These are phyloP conservation scores for Polysphondylium violaceum DNA, from an alignment of 78 protist genomes.

Conservation along the genomic window DNA sequence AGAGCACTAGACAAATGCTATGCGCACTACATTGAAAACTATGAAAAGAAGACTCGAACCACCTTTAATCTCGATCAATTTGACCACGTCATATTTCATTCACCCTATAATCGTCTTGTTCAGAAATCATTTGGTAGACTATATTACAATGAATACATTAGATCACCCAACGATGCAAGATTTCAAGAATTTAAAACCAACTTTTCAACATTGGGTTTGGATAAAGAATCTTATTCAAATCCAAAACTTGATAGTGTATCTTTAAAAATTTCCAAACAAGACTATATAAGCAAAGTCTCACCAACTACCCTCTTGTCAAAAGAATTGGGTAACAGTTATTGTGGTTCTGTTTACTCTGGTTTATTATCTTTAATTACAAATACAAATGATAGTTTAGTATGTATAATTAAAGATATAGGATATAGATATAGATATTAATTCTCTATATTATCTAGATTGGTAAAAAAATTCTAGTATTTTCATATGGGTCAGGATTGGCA, in stretches of 20 bases:
- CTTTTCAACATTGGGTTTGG: not conserved
- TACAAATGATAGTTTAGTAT: slow-evolving; percentile 38
- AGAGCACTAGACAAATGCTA: slow-evolving; percentile 93
- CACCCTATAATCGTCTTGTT: slow-evolving; percentile 97
- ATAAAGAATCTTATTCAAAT: slow-evolving; percentile 52
- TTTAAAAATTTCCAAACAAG: slow-evolving; percentile 36
- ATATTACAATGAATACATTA: slow-evolving; percentile 13
- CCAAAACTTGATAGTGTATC: slow-evolving; percentile 15
- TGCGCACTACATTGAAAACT: slow-evolving; percentile 36
- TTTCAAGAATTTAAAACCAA: slow-evolving; percentile 76
- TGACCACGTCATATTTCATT: slow-evolving; percentile 92
- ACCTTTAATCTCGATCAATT: slow-evolving; percentile 17
- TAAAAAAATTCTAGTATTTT: slow-evolving; percentile 89
- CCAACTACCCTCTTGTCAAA: slow-evolving; percentile 73
- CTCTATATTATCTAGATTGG: slow-evolving; percentile 27
- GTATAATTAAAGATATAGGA: not conserved
- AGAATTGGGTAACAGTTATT: slow-evolving; percentile 95
- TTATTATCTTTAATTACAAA: slow-evolving; percentile 88
- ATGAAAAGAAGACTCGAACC: not conserved
- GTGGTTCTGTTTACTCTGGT: slow-evolving; percentile 94
- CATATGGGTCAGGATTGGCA: slow-evolving; percentile 98
- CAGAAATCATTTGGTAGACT: slow-evolving; percentile 85
- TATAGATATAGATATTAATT: not conserved
- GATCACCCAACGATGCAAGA: slow-evolving; percentile 37
- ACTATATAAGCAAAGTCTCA: slow-evolving; percentile 66